Evolutionary conservation across 176 grass and related monocot species (phyloP).

Genomic region (Bolboschoenus planiculmis): DNA sequence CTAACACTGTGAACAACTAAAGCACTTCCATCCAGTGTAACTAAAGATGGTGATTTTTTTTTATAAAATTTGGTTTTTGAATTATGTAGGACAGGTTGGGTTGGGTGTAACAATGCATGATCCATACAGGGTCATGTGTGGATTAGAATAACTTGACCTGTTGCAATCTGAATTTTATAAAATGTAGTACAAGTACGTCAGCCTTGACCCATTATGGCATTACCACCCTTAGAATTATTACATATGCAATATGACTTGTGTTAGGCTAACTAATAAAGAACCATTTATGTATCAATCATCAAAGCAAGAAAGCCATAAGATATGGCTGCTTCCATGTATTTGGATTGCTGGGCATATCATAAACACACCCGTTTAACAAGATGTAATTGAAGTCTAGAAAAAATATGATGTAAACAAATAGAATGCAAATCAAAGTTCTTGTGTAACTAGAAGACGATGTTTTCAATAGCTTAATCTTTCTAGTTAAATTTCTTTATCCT

Average conservation of each 20-base stretch:
- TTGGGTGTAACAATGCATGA: background rate
- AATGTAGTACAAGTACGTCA: background rate
- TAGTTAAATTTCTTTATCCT: background rate
- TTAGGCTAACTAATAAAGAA: background rate
- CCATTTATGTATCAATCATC: background rate
- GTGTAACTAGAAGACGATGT: background rate
- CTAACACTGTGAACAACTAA: background rate
- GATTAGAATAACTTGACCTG: background rate
- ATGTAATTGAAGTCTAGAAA: background rate
- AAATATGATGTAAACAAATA: background rate
- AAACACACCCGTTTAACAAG: background rate
- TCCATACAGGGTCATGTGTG: background rate
- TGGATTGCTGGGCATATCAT: background rate
- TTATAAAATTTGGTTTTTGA: background rate
- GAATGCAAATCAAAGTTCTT: background rate
- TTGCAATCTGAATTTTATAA: background rate
- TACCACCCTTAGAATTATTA: background rate
- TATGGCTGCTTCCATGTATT: background rate
- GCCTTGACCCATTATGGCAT: background rate
- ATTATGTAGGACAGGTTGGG: background rate
- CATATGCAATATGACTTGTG: background rate
- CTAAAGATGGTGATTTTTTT: background rate
- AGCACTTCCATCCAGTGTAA: background rate
- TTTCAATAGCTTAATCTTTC: background rate
- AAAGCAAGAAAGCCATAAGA: background rate